phyloP scores from a whole-genome alignment of 2,329 filamentous ascomycete genomes.

The Alternaria metachromatica region DNA sequence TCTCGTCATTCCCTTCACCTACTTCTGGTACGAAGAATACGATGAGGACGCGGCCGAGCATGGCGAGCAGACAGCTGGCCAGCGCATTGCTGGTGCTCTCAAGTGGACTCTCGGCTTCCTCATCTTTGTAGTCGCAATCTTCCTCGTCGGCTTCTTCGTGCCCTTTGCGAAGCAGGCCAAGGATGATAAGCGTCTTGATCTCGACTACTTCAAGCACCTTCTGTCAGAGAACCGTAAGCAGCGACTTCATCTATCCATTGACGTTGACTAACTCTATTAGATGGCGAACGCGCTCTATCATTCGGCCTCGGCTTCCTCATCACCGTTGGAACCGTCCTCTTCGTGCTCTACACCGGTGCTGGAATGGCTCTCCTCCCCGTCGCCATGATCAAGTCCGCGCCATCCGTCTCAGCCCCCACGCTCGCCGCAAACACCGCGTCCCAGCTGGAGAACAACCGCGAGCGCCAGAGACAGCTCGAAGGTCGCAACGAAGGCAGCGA shows the following conservation, averaged over 20 bases:
- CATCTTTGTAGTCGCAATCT: slow-evolving; percentile 78
- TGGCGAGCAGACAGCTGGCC: slow-evolving; percentile 72
- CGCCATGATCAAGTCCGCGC: slow-evolving; percentile 89
- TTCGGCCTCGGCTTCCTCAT: slow-evolving; percentile 90
- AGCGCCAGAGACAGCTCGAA: slow-evolving; percentile 90
- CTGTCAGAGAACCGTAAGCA: slow-evolving; percentile 77
- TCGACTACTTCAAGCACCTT: slow-evolving; percentile 90
- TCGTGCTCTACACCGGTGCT: slow-evolving; percentile 85
- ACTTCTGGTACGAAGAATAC: slow-evolving; percentile 98
- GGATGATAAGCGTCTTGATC: slow-evolving; percentile 70
- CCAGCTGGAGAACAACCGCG: slow-evolving; percentile 84
- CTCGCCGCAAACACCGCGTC: slow-evolving; percentile 78
- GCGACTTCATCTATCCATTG: background rate
- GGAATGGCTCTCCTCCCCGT: slow-evolving; percentile 89
- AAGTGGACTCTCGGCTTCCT: slow-evolving; percentile 93
- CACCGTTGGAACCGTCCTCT: slow-evolving; percentile 83
- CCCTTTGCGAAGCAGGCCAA: slow-evolving; percentile 74
- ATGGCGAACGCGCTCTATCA: slow-evolving; percentile 88
- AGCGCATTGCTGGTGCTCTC: slow-evolving; percentile 79
- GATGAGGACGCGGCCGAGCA: slow-evolving; percentile 87
- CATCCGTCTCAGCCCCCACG: slow-evolving; percentile 81
- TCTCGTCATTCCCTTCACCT: slow-evolving; percentile 89
- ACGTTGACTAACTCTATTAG: slow-evolving; percentile 46
- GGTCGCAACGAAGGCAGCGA: slow-evolving; percentile 79
- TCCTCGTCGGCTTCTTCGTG: slow-evolving; percentile 92